Evolutionary conservation across 2,329 filamentous ascomycete genomes (phyloP), one percentile per base, ranked within the genome.

Genomic region (Aspergillus fructus): DNA sequence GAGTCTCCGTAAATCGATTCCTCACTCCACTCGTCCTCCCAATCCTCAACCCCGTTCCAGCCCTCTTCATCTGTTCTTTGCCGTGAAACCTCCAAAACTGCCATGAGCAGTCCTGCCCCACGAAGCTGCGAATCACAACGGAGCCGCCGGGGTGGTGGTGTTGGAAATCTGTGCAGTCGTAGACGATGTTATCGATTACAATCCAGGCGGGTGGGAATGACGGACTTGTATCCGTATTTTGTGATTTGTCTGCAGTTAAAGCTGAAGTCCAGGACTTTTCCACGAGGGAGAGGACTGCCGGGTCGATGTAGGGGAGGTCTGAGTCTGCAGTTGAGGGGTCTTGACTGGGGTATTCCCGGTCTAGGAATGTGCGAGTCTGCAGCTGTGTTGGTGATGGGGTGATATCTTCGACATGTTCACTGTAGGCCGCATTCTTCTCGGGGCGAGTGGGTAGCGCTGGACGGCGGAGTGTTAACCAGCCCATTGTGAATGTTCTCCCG

Each of bases 31-130:
- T 41, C 13, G 49, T 33, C 37, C 37, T 30, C 13, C 49, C 49
- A 27, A 50, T 27, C 21, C 48, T 23, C 48, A 50, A 23, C 0
- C 3, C 13, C 15, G 3, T 37, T 12, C 48, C 63, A 49, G 45
- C 60, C 4, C 61, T 33, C 3, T 52, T 46, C 62, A 69, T 62
- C 19, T 59, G 27, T 15, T 33, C 9, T 43, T 51, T 46, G 12
- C 52, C 49, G 43, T 73, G 70, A 34, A 72, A 69, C 12, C 64
- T 60, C 66, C 63, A 69, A 56, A 71, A 72, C 51, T 71, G 70
- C 69, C 68, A 73, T 1, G 64, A 66, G 48, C 70, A 73, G 49
- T 74, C 70, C 48, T 68, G 58, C 0, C 70, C 68, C 5, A 59
- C 57, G 49, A 73, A 73, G 34, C 61, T 67, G 30, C 58, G 47